Evolutionary conservation across 2,329 filamentous ascomycete species (phyloP).

Genomic region (Diplocarpon rosae): DNA sequence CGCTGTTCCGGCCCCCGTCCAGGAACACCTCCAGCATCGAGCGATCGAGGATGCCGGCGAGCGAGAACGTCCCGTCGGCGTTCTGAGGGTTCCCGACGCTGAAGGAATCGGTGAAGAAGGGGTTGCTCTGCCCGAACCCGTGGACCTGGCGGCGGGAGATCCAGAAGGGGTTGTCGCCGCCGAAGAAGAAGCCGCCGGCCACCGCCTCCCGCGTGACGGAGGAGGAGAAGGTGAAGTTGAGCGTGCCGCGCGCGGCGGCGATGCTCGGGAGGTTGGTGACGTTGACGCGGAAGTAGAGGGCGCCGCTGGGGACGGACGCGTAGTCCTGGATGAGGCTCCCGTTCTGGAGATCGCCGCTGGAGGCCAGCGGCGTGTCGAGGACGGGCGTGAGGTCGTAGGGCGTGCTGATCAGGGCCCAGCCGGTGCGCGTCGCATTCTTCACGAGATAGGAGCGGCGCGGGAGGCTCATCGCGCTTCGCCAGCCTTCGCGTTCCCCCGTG

Average conservation of each 20-base stretch:
- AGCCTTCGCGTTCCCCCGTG: constrained; percentile 40
- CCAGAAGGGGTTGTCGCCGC: constrained; percentile 39
- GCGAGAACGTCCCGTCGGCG: constrained; percentile 16
- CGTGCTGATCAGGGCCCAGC: constrained; percentile 39
- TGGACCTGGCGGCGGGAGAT: constrained; percentile 37
- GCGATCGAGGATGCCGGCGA: constrained; percentile 42
- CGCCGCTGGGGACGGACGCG: constrained; percentile 36
- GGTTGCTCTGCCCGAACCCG: constrained; percentile 36
- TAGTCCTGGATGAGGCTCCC: constrained; percentile 40
- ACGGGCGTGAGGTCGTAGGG: constrained; percentile 40
- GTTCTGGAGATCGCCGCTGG: constrained; percentile 36
- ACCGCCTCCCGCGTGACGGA: constrained; percentile 38
- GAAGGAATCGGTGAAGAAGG: constrained; percentile 46
- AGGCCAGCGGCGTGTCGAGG: constrained; percentile 34
- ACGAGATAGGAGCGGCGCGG: constrained; percentile 43
- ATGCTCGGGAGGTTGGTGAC: constrained; percentile 32
- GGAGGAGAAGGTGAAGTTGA: constrained; percentile 43
- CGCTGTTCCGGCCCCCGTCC: constrained; percentile 38
- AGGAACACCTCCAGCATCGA: constrained; percentile 45
- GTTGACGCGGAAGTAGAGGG: constrained; percentile 44
- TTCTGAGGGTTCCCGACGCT: constrained; percentile 16
- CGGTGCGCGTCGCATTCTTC: constrained; percentile 35
- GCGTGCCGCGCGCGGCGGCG: constrained; percentile 21
- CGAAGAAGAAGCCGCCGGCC: constrained; percentile 37
- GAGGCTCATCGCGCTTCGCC: constrained; percentile 40